Percentiles rank a stretch among this genome's conserved stretches.
Conservation (phyloP, 2,329 filamentous ascomycete genomes). For the Calonectria pseudoturangicola region DNA sequence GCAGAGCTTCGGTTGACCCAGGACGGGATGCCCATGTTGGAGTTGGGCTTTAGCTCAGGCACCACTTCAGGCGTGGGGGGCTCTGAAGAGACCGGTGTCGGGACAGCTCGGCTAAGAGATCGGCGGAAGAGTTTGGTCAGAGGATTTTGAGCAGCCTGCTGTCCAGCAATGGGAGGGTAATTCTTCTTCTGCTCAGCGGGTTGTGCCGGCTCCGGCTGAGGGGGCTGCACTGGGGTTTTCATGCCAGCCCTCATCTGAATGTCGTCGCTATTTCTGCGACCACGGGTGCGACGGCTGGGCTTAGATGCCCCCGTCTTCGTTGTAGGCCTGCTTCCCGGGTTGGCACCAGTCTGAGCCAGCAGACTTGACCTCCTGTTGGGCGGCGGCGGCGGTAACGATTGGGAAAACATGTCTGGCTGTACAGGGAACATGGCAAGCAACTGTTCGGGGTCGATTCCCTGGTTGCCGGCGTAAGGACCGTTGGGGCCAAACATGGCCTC, state of each 20-base stretch:
- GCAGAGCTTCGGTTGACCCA: slow-evolving; percentile 61
- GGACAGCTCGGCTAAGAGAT: slow-evolving; percentile 63
- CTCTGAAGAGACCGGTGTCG: slow-evolving; percentile 32
- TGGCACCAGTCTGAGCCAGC: slow-evolving; percentile 66
- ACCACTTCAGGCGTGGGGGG: slow-evolving; percentile 39
- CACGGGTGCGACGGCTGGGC: slow-evolving; percentile 44
- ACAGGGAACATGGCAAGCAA: slow-evolving; percentile 67
- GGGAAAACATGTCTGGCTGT: slow-evolving; percentile 62
- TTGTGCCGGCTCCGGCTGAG: slow-evolving; percentile 42
- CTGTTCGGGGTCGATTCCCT: slow-evolving; percentile 61
- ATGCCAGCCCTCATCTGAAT: slow-evolving; percentile 52
- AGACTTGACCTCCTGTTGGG: slow-evolving; percentile 73
- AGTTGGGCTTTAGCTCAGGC: slow-evolving; percentile 48
- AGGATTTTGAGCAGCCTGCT: slow-evolving; percentile 65
- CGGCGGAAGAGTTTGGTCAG: slow-evolving; percentile 72
- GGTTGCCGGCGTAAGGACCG: slow-evolving; percentile 15
- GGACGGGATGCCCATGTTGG: slow-evolving; percentile 62
- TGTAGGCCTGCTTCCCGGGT: slow-evolving; percentile 41
- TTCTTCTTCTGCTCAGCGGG: slow-evolving; percentile 59
- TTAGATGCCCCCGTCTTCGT: slow-evolving; percentile 46
- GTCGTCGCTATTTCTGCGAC: slow-evolving; percentile 57
- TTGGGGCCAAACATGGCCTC: slow-evolving; percentile 67
- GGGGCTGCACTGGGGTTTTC: slow-evolving; percentile 53
- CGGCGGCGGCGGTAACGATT: slow-evolving; percentile 65
- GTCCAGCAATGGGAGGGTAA: slow-evolving; percentile 71